These are phyloP conservation scores for Ustulina deusta DNA, from an alignment of 2,329 filamentous ascomycete species.

Conservation along the genomic window DNA sequence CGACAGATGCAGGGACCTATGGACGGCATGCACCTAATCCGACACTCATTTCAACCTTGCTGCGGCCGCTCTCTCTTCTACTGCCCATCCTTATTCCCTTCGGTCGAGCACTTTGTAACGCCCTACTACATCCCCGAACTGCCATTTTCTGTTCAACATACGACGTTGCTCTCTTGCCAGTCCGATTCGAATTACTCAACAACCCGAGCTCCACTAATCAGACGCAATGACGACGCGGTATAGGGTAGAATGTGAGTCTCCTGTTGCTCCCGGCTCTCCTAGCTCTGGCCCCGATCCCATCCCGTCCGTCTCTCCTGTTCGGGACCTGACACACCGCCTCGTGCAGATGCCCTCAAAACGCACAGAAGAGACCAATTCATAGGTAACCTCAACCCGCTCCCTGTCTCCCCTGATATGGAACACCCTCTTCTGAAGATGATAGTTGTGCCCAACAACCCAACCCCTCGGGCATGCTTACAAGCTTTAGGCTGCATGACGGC, in stretches of 20 bases:
- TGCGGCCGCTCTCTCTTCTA: constrained; percentile 1
- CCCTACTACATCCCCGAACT: not conserved
- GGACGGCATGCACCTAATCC: not conserved
- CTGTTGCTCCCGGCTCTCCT: constrained; percentile 17
- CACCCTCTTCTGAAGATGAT: not conserved
- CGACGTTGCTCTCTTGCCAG: not conserved
- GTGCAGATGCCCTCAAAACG: constrained; percentile 75
- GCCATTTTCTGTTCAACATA: not conserved
- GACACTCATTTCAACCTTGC: constrained; percentile 4
- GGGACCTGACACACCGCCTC: constrained; percentile 36
- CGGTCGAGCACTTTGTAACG: not conserved
- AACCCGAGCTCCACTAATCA: not conserved
- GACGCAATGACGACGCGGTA: constrained; percentile 58
- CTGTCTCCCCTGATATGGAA: not conserved
- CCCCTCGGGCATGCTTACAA: not conserved
- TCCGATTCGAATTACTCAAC: not conserved
- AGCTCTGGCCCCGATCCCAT: constrained; percentile 9
- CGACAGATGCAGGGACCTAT: not conserved
- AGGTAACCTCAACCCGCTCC: constrained; percentile 59
- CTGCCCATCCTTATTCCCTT: not conserved
- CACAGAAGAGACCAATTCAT: constrained; percentile 93
- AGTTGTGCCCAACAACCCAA: constrained; percentile 10
- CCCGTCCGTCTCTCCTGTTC: not conserved
- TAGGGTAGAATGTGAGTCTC: constrained; percentile 77
- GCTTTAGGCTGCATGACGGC: constrained; percentile 3